Evolutionary conservation across 495 filamentous ascomycete genomes (phyloP).

Genomic region (Hypoxylon rickii): DNA sequence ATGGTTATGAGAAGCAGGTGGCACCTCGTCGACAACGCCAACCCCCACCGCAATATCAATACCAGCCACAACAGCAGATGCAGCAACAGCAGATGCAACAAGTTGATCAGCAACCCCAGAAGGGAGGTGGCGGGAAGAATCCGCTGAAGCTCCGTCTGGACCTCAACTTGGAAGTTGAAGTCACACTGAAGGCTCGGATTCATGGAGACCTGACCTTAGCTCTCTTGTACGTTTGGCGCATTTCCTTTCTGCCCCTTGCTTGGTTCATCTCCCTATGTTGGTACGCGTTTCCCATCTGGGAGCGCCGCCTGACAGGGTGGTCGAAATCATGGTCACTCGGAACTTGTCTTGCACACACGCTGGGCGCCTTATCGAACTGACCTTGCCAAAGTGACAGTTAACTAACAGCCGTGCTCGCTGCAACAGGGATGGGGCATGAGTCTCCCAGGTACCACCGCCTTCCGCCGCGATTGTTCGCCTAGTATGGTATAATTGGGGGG

Average conservation of each 20-base stretch:
- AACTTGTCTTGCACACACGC: conserved; percentile 1
- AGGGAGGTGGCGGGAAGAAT: conserved; percentile 54
- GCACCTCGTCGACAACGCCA: conserved; percentile 29
- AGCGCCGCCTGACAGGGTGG: not conserved
- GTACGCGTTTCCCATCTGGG: conserved; percentile 1
- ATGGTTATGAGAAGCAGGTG: conserved; percentile 32
- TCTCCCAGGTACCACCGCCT: too few species aligned
- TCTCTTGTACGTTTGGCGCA: conserved; percentile 68
- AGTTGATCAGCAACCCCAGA: conserved; percentile 43
- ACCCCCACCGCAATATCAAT: conserved; percentile 55
- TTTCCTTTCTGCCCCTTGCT: conserved; percentile 1
- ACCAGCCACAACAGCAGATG: conserved; percentile 30
- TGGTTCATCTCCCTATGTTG: conserved; percentile 4
- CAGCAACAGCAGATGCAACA: conserved; percentile 56
- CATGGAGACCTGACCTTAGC: conserved; percentile 87
- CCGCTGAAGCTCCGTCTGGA: conserved; percentile 79
- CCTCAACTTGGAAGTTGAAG: conserved; percentile 86
- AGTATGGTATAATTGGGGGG: too few species aligned
- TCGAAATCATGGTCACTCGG: not conserved
- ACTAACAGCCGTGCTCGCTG: conserved; percentile 24
- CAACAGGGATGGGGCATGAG: conserved; percentile 27
- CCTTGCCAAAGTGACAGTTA: conserved; percentile 25
- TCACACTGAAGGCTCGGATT: conserved; percentile 89
- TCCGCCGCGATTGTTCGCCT: too few species aligned
- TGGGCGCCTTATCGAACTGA: conserved; percentile 20